Base-by-base conservation (phyloP, 768 basidiomycete species). In the Tricholoma flavovirens region DNA sequence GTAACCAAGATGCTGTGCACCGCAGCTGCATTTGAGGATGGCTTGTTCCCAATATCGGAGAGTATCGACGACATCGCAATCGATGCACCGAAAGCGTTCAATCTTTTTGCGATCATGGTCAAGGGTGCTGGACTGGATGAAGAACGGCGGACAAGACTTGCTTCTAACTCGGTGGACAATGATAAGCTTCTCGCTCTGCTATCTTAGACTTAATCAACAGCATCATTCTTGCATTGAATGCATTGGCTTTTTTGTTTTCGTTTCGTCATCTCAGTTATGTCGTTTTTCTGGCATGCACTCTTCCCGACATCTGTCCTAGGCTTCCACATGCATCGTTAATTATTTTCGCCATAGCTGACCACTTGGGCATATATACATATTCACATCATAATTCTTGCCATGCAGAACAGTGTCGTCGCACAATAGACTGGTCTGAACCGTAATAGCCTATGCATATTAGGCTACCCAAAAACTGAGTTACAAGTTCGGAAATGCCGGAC, bases 61-160 rank as follows among this genome's bases (percentile, higher is more conserved):
- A 71, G 86, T 54, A 78, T 98, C 63, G 92, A 93, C 64, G 94
- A 98, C 66, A 81, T 94, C 56, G 86, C 87, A 29, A 86, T 94
- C 62, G 94, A 98, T 68, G 89, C 88, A 46, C 95, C 96, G 8
- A 87, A 86, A 65, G 96, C 93, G 0, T 87, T 87, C 74, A 69
- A 78, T 42, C 81, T 86, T 56, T 84, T 92, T 68, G 90, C 84
- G 11, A 74, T 82, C 57, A 83, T 96, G 74, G 71, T 96, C 56
- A 84, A 81, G 67, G 86, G 83, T 30, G 81, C 87, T 15, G 78
- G 77, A 24, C 71, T 94, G 64, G 83, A 87, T 60, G 80, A 83
- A 58, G 84, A 82, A 58, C 75, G 77, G 51, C 76, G 77, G 49
- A 68, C 71, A 55, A 81, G 78, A 45, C 73, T 90, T 54, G 80